phyloP scores from a whole-genome alignment of 208 protist species.

The Crithidia expoeki region DNA sequence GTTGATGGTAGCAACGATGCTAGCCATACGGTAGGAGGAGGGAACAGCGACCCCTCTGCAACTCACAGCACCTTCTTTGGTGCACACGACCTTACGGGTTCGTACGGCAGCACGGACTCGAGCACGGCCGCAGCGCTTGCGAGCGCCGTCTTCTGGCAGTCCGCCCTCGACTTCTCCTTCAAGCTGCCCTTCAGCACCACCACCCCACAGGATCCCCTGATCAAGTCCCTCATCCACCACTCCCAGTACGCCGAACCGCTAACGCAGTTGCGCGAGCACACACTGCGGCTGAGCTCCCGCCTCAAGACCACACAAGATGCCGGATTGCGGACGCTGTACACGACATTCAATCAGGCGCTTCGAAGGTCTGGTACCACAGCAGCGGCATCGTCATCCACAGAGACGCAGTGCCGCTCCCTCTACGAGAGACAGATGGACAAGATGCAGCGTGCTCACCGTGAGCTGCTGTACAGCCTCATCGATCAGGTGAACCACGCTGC shows the following conservation, averaged over 20 bases:
- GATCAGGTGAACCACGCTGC: slow-evolving; percentile 41
- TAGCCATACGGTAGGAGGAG: not conserved
- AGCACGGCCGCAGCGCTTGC: slow-evolving; percentile 12
- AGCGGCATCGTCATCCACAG: no score
- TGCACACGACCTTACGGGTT: not conserved
- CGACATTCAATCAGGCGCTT: slow-evolving; percentile 31
- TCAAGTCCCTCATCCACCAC: slow-evolving; percentile 50
- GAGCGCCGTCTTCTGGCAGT: slow-evolving; percentile 14
- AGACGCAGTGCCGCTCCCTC: slow-evolving; percentile 26
- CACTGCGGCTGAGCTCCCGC: slow-evolving; percentile 52
- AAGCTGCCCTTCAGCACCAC: slow-evolving; percentile 53
- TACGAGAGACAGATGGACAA: slow-evolving; percentile 60
- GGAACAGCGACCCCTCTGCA: not conserved
- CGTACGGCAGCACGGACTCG: not conserved
- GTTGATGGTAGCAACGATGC: not conserved
- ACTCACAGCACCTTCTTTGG: not conserved
- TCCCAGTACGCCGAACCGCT: slow-evolving; percentile 51
- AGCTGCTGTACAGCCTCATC: slow-evolving; percentile 53
- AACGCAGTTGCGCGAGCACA: slow-evolving; percentile 36
- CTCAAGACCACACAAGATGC: slow-evolving; percentile 53
- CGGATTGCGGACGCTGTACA: slow-evolving; percentile 46
- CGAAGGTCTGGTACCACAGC: not conserved
- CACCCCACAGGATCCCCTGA: slow-evolving; percentile 43
- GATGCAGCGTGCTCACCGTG: slow-evolving; percentile 56
- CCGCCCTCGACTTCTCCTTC: slow-evolving; percentile 39